These are phyloP conservation scores for Exophiala sideris DNA, from an alignment of 2,329 filamentous ascomycete species.

Conservation along the genomic window DNA sequence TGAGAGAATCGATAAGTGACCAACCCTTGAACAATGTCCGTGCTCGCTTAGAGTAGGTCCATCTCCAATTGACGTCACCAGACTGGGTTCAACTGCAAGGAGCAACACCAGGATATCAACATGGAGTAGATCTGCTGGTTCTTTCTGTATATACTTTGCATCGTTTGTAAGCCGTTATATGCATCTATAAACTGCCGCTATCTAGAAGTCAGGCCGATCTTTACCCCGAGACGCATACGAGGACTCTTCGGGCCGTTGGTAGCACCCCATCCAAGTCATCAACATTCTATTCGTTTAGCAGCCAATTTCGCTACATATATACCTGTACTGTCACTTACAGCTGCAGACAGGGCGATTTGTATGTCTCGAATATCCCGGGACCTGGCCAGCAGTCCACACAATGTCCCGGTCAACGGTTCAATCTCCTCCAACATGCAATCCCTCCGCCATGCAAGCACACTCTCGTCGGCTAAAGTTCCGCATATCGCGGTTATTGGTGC, in stretches of 20 bases:
- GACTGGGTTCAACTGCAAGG: too few species aligned
- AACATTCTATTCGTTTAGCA: not conserved
- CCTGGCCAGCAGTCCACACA: constrained; percentile 17
- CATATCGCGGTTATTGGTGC: constrained; percentile 60
- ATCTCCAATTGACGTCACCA: not conserved
- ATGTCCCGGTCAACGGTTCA: constrained; percentile 2
- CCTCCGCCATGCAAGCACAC: constrained; percentile 8
- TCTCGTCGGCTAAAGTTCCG: constrained; percentile 39
- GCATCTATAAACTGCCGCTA: constrained; percentile 2
- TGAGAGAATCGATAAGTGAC: too few species aligned
- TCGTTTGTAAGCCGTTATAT: not conserved
- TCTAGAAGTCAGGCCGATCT: not conserved
- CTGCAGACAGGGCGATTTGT: not conserved
- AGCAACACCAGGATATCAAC: too few species aligned
- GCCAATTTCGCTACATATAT: not conserved
- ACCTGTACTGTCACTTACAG: not conserved
- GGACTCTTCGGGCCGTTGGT: too few species aligned
- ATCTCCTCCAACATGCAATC: constrained; percentile 6
- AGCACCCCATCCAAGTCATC: not conserved
- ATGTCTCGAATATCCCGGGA: constrained; percentile 26
- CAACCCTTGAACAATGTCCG: too few species aligned
- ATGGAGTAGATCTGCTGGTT: too few species aligned
- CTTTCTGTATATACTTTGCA: not conserved
- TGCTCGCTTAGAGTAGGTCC: not conserved
- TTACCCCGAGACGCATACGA: too few species aligned